These are phyloP conservation scores for Globisporangium nunn DNA, from an alignment of 352 stramenopile genomes.

Conservation along the genomic window DNA sequence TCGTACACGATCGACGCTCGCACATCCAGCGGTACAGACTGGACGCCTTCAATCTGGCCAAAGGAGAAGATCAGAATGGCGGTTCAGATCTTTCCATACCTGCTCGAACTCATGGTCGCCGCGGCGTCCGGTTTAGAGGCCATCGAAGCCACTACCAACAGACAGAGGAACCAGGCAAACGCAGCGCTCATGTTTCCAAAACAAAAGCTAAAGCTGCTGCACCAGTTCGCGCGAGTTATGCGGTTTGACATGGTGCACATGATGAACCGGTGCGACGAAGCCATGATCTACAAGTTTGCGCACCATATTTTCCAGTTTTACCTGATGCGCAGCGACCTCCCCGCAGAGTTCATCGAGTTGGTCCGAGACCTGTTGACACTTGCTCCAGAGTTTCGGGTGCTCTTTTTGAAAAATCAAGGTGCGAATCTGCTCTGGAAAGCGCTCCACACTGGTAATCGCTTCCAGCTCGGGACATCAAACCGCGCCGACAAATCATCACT, in stretches of 20 bases:
- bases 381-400: conserved; percentile 23
- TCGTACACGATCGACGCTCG: conserved; percentile 1
- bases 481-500: conserved; percentile 3
- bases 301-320: conserved; percentile 49
- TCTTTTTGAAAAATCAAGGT: conserved; percentile 44
- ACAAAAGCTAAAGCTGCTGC: conserved; percentile 22
- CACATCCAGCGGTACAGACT: neutral
- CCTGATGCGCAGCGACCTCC: conserved; percentile 24
- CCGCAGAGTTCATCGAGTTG: conserved; percentile 27
- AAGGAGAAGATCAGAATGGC: conserved; percentile 29
- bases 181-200: neutral
- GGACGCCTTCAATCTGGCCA: conserved; percentile 13
- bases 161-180: conserved; percentile 5
- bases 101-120: conserved; percentile 31
- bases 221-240: conserved; percentile 24
- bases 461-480: conserved; percentile 1
- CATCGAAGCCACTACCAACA: conserved; percentile 7
- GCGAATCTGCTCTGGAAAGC: conserved; percentile 38
- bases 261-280: conserved; percentile 27
- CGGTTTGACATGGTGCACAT: conserved; percentile 33
- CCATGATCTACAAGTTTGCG: conserved; percentile 24
- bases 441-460: conserved; percentile 24
- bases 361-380: conserved; percentile 33
- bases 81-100: conserved; percentile 24
- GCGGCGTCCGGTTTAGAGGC: conserved; percentile 20